Evolutionary conservation across 2,329 filamentous ascomycete genomes (phyloP).

Genomic region (Cladobotryum mycophilum): DNA sequence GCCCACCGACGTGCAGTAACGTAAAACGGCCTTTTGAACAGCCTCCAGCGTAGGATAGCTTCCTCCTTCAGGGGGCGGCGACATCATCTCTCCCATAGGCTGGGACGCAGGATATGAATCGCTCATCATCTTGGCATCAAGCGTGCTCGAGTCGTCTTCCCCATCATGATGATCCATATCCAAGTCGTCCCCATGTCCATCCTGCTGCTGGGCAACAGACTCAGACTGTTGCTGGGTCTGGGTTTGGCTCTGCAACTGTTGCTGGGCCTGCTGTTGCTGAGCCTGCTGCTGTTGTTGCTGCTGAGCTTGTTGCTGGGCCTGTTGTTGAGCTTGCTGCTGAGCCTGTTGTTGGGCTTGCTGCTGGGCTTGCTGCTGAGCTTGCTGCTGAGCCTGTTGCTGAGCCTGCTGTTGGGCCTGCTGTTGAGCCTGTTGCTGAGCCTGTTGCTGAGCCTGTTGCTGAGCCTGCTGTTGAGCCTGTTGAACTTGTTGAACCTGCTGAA

Average conservation of each 20-base stretch:
- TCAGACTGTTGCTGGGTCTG: slow-evolving; percentile 28
- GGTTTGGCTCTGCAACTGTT: slow-evolving; percentile 24
- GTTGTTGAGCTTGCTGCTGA: slow-evolving; percentile 12
- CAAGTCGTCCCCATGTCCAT: slow-evolving; percentile 43
- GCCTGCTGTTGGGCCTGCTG: slow-evolving; percentile 5
- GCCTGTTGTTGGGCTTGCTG: slow-evolving; percentile 16
- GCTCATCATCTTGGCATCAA: slow-evolving; percentile 42
- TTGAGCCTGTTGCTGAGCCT: slow-evolving; percentile 16
- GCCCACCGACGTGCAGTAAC: slow-evolving; percentile 61
- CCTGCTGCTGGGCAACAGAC: slow-evolving; percentile 33
- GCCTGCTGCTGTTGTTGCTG: slow-evolving; percentile 18
- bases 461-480: slow-evolving; percentile 16
- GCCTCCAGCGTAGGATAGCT: slow-evolving; percentile 59
- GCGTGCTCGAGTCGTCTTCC: slow-evolving; percentile 37
- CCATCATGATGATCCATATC: slow-evolving; percentile 46
- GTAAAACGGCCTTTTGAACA: slow-evolving; percentile 56
- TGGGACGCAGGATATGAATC: slow-evolving; percentile 45
- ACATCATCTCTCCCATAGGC: slow-evolving; percentile 55
- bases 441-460: slow-evolving; percentile 17
- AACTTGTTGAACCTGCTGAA: slow-evolving; percentile 17
- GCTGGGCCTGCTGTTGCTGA: slow-evolving; percentile 19
- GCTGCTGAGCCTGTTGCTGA: slow-evolving; percentile 2
- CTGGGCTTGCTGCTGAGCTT: slow-evolving; percentile 2
- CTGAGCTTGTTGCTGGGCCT: slow-evolving; percentile 15
- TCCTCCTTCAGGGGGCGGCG: slow-evolving; percentile 56